Evolutionary conservation across 257 asterid species (phyloP).

Genomic region (Fraxinus excelsior): DNA sequence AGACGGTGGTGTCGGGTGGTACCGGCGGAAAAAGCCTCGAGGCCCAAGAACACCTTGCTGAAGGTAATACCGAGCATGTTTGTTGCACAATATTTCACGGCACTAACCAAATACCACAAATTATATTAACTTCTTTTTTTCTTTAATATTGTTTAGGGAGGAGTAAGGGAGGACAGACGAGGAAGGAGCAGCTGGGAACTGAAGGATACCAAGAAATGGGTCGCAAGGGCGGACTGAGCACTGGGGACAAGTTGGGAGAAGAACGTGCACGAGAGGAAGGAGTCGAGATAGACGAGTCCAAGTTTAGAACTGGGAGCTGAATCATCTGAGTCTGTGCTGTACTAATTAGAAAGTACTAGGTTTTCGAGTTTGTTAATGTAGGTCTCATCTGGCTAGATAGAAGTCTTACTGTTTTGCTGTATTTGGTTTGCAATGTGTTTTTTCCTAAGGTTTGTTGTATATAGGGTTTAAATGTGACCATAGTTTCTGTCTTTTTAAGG

Average conservation of each 20-base stretch:
- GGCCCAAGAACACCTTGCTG: conserved; percentile 72
- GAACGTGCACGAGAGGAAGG: conserved; percentile 52
- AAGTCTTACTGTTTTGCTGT: too few relatives aligned
- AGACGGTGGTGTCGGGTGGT: conserved; percentile 66
- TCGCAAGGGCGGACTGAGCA: conserved; percentile 57
- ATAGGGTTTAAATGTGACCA: too few relatives aligned
- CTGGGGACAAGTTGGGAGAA: conserved; percentile 41
- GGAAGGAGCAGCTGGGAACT: conserved; percentile 57
- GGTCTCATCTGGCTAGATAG: too few relatives aligned
- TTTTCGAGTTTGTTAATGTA: too few relatives aligned
- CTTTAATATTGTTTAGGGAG: conserved; percentile 10
- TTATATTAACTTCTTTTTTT: too few relatives aligned
- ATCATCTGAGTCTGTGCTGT: too few relatives aligned
- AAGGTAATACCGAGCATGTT: conserved; percentile 30
- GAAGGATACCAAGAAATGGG: conserved; percentile 69
- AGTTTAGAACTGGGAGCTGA: conserved; percentile 33
- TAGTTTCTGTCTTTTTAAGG: too few relatives aligned
- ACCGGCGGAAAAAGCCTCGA: conserved; percentile 63
- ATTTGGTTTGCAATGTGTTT: too few relatives aligned
- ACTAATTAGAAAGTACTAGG: too few relatives aligned
- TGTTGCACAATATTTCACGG: too few relatives aligned
- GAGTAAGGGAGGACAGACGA: conserved; percentile 64
- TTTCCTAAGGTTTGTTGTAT: too few relatives aligned
- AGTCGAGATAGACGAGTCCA: conserved; percentile 51
- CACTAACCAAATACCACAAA: too few relatives aligned